Percentiles rank a stretch among this genome's conserved stretches.
Conservation (phyloP, 1,284 basidiomycete species). For the Laetiporus sulphureus region DNA sequence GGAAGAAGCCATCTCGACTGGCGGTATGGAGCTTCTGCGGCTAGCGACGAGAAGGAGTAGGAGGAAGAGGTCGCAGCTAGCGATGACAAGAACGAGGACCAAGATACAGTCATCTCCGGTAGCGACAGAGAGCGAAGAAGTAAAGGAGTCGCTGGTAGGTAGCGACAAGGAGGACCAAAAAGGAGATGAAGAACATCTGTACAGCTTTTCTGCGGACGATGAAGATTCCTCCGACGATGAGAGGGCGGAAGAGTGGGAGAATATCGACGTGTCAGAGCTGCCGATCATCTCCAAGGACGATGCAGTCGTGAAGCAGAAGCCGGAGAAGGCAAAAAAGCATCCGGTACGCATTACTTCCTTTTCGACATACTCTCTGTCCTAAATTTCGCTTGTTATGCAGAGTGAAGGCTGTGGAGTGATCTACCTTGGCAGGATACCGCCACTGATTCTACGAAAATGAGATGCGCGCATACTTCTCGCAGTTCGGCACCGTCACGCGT, state of each 20-base stretch:
- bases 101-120: too few species aligned
- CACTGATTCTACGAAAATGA: constrained; percentile 98
- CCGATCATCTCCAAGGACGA: constrained; percentile 87
- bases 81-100: too few species aligned
- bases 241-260: constrained; percentile 43
- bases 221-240: constrained; percentile 80
- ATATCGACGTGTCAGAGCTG: constrained; percentile 61
- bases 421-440: constrained; percentile 86
- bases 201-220: constrained; percentile 74
- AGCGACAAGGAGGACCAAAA: too few species aligned
- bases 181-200: constrained; percentile 43
- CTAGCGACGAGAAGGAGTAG: too few species aligned
- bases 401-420: constrained; percentile 78
- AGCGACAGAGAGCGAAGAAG: too few species aligned
- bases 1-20: too few species aligned
- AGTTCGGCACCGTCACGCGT: constrained; percentile 91
- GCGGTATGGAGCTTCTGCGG: too few species aligned
- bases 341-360: constrained; percentile 52
- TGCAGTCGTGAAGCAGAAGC: constrained; percentile 66
- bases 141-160: too few species aligned
- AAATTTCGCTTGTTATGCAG: too few species aligned
- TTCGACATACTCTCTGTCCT: too few species aligned
- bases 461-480: constrained; percentile 88
- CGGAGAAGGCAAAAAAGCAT: constrained; percentile 80
- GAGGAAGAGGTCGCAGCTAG: too few species aligned